Evolutionary conservation across 2,329 filamentous ascomycete genomes (phyloP).

Genomic region (Calcarisporium arbuscula): DNA sequence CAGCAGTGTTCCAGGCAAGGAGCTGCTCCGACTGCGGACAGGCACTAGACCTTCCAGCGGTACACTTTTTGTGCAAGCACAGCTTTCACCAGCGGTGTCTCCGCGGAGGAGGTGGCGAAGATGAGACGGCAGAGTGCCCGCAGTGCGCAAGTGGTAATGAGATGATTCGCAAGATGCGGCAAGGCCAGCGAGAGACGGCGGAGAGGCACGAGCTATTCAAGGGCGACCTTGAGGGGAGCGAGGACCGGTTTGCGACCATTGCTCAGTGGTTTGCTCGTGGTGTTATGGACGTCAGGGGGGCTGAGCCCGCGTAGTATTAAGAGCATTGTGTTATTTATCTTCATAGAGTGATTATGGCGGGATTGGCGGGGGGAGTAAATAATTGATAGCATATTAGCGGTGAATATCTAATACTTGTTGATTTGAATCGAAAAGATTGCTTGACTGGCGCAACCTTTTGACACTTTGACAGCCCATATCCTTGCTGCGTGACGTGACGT

Average conservation of each 20-base stretch:
- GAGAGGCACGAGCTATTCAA: conserved; percentile 85
- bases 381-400: no score
- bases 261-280: conserved; percentile 93
- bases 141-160: conserved; percentile 78
- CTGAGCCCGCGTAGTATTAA: conserved; percentile 17
- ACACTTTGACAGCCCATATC: no score
- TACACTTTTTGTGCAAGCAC: conserved; percentile 96
- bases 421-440: no score
- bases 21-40: conserved; percentile 78
- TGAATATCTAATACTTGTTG: no score
- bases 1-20: conserved; percentile 83
- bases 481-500: no score
- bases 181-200: conserved; percentile 79
- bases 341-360: no score
- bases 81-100: conserved; percentile 92
- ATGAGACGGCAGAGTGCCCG: conserved; percentile 72
- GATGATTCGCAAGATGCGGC: conserved; percentile 80
- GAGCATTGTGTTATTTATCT: no score
- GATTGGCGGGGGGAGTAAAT: no score
- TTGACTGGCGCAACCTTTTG: no score
- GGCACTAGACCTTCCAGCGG: conserved; percentile 75
- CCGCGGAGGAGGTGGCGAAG: conserved; percentile 38
- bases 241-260: conserved; percentile 82
- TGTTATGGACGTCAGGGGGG: conserved; percentile 61
- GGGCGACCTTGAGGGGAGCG: conserved; percentile 67